Evolutionary conservation across 2,329 filamentous ascomycete species (phyloP).

Genomic region (Neofusicoccum sp.): DNA sequence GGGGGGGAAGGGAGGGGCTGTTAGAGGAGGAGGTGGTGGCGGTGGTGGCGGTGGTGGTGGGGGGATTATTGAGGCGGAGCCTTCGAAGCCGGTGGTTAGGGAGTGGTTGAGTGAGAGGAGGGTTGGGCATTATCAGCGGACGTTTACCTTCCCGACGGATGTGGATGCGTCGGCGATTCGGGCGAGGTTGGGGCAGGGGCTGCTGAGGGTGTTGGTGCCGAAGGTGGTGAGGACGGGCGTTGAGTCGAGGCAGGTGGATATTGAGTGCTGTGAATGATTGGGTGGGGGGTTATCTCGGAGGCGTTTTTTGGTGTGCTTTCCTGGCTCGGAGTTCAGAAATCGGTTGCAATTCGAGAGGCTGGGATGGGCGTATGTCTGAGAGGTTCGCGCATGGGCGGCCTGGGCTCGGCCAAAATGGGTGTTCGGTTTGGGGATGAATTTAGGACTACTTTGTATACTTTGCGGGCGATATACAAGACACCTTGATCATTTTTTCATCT

Average conservation of each 20-base stretch:
- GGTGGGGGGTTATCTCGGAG: not conserved
- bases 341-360: too few species aligned
- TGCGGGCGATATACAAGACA: not conserved
- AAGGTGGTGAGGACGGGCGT: constrained; percentile 10
- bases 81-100: constrained; percentile 13
- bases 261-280: constrained; percentile 12
- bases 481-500: not conserved
- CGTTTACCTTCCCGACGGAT: constrained; percentile 20
- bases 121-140: constrained; percentile 18
- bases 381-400: constrained; percentile 1
- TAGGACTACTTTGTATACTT: not conserved
- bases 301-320: not conserved
- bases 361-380: not conserved
- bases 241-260: not conserved
- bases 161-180: constrained; percentile 15
- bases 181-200: constrained; percentile 18
- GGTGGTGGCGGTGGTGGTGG: not conserved
- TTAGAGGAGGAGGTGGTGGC: constrained; percentile 22
- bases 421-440: not conserved
- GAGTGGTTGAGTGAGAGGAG: constrained; percentile 20
- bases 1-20: not conserved
- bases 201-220: constrained; percentile 19
- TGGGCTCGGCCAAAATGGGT: not conserved
- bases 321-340: not conserved
- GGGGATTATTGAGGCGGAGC: constrained; percentile 3